Evolutionary conservation across 2,329 filamentous ascomycete genomes (phyloP).

Genomic region (Colletotrichum sidae): DNA sequence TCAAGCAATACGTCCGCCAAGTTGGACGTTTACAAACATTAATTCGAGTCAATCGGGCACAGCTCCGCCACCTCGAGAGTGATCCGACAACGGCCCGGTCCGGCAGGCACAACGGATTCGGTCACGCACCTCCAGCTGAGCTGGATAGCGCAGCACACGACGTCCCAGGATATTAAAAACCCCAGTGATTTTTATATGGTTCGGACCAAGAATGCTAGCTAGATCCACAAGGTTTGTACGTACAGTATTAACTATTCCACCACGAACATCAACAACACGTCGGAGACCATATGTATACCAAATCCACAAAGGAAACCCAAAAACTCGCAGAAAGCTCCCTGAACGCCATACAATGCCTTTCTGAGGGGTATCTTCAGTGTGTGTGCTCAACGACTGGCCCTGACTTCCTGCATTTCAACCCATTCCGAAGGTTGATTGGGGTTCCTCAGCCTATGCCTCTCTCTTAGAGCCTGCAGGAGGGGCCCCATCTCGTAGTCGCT

Average conservation of each 20-base stretch:
- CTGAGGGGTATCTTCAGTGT: constrained; percentile 16
- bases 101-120: no score
- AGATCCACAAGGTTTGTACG: no score
- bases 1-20: no score
- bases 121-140: no score
- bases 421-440: constrained; percentile 40
- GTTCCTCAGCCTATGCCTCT: constrained; percentile 50
- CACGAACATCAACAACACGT: background rate
- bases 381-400: constrained; percentile 7
- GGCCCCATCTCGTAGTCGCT: constrained; percentile 78
- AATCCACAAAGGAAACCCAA: background rate
- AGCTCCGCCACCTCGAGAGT: no score
- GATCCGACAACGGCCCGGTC: no score
- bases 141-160: no score
- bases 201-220: no score
- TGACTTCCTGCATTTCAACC: constrained; percentile 46
- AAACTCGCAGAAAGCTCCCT: background rate
- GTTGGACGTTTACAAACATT: no score
- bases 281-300: background rate
- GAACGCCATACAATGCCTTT: constrained; percentile 13
- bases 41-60: no score
- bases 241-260: constrained; percentile 18
- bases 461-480: constrained; percentile 67
- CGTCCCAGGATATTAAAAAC: no score
- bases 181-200: no score